Percentiles rank a stretch among this genome's conserved stretches.
These are phyloP conservation scores for Citrullus mucosospermus DNA, from an alignment of 306 rosid genomes.

Conservation along the genomic window DNA sequence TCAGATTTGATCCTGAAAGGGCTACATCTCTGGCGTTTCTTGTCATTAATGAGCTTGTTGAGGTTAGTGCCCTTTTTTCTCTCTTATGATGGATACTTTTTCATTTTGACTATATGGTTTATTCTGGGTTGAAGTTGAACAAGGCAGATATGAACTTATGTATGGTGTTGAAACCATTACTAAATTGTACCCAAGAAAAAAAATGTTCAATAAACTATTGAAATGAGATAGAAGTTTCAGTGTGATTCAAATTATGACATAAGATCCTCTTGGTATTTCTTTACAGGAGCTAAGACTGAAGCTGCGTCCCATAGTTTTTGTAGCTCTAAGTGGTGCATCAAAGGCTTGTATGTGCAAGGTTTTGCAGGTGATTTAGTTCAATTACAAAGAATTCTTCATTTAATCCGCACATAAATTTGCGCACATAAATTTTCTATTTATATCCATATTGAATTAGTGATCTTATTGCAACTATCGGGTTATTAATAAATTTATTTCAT, in stretches of 20 bases:
- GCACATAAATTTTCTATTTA: neutral
- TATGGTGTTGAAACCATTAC: neutral
- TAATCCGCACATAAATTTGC: neutral
- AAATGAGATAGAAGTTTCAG: neutral
- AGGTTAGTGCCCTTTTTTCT: constrained; percentile 41
- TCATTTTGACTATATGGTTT: neutral
- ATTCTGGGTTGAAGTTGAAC: neutral
- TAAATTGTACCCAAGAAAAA: neutral
- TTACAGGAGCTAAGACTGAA: constrained; percentile 60
- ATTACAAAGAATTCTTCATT: neutral
- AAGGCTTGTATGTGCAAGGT: constrained; percentile 80
- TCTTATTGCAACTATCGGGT: constrained; percentile 2
- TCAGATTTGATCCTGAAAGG: constrained; percentile 72
- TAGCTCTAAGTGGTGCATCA: constrained; percentile 69
- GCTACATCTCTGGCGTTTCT: constrained; percentile 59
- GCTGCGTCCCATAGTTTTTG: constrained; percentile 77
- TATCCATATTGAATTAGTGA: constrained; percentile 2
- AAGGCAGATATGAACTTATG: neutral
- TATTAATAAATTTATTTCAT: constrained; percentile 1
- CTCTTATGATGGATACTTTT: constrained; percentile 4
- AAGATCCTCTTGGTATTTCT: constrained; percentile 6
- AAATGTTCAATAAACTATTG: neutral
- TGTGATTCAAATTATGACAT: constrained; percentile 4
- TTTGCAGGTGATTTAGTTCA: constrained; percentile 47
- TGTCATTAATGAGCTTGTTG: constrained; percentile 72